Base-by-base conservation (phyloP, 495 filamentous ascomycete species). In the Collariella sp. region DNA sequence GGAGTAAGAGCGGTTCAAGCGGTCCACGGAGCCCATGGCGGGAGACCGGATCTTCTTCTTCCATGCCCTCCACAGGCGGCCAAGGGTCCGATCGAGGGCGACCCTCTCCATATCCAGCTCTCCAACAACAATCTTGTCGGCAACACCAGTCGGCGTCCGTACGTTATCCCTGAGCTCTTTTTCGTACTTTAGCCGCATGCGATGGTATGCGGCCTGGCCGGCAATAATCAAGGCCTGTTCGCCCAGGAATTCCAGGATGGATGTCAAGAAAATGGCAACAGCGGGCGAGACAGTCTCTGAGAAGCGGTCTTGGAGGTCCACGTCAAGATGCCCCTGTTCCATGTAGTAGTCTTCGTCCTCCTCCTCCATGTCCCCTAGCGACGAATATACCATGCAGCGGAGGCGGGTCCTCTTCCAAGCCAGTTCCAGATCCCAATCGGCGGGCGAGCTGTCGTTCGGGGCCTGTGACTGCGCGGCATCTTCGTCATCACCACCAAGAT, bases 301-400 rank as follows among this genome's bases (percentile, higher is more conserved):
- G 16, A 66, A 44, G 39, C 83, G 77, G 42, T 83, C 79, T 35
- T 76, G 77, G 29, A 60, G 72, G 54, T 58, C 73, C 35, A 80
- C 76, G 11, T 80, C 76, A 5, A 87, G 75, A 39, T 83, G 77
- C 33, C 90, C 86, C 59, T 85, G 78, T 43, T 84, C 77, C 60
- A 89, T 86, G 59, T 83, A 88, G 57, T 81, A 82, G 63, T 96
- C 89, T 66, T 98, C 93, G 48, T 97, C 94, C 60, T 96, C 89
- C 70, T 96, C 91, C 68, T 99, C 94, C 79, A 99, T 82, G 62
- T 99, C 93, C 22, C 94, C 94, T 13, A 99, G 72, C 11, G 90
- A 89, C 7, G 89, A 97, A 66, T 97, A 97, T 16, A 97, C 91
- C 94, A 99, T 97, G 64, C 91, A 93, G 50, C 93, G 82, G 51